Conservation (phyloP, 768 basidiomycete species). For the Melanogaster broomeanus region DNA sequence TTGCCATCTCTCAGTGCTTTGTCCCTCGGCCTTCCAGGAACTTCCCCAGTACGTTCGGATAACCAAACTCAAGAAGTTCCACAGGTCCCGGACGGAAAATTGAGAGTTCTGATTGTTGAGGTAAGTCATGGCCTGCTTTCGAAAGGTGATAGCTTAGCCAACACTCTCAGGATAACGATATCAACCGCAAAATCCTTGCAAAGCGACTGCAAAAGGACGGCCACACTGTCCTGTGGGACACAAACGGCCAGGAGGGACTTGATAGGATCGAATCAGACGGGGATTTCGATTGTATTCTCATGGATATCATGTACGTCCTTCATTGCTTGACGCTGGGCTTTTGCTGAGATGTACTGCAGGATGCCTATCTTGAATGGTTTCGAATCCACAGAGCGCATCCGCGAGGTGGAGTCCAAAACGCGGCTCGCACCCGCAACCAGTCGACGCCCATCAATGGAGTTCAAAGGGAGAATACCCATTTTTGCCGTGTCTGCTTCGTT, state of each 20-base stretch:
- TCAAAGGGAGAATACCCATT: conserved; percentile 73
- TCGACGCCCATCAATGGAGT: conserved; percentile 41
- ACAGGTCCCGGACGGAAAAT: neutral
- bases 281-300: conserved; percentile 71
- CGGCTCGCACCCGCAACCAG: neutral
- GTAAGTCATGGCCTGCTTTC: conserved; percentile 32
- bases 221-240: conserved; percentile 62
- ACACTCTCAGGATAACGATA: conserved; percentile 58
- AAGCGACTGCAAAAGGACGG: conserved; percentile 69
- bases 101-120: conserved; percentile 59
- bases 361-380: conserved; percentile 83
- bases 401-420: conserved; percentile 49
- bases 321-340: neutral
- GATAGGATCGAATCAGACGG: conserved; percentile 57
- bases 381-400: conserved; percentile 66
- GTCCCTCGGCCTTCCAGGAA: neutral
- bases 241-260: conserved; percentile 77
- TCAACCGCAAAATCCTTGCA: conserved; percentile 70
- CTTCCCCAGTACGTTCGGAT: neutral
- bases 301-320: conserved; percentile 75
- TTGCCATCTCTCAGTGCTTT: neutral
- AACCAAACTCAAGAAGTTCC: neutral
- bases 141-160: neutral
- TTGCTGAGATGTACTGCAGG: conserved; percentile 34
- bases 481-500: conserved; percentile 83